These are phyloP conservation scores for Cercospora janseana DNA, from an alignment of 2,329 filamentous ascomycete genomes.

Conservation along the genomic window DNA sequence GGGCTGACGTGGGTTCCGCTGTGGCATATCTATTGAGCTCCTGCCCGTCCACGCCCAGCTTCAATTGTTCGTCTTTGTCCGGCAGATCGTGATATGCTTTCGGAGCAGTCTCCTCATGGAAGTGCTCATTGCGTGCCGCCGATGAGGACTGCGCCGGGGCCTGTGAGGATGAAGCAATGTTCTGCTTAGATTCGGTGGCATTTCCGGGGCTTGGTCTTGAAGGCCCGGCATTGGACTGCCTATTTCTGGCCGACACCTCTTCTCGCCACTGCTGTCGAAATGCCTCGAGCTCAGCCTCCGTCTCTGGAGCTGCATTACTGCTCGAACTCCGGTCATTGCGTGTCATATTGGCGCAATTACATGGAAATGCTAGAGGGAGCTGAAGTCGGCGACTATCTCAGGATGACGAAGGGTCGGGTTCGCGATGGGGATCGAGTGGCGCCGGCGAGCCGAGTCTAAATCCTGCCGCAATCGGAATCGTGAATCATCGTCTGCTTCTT, in stretches of 20 bases:
- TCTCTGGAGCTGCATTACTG: conserved; percentile 27
- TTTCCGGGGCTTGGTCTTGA: conserved; percentile 3
- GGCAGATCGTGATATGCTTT: conserved; percentile 48
- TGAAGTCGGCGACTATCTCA: not conserved
- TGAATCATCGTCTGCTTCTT: conserved; percentile 12
- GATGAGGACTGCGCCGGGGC: conserved; percentile 24
- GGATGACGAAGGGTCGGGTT: not conserved
- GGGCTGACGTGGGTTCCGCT: conserved; percentile 66
- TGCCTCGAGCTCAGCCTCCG: conserved; percentile 70
- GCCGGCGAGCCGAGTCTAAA: no score
- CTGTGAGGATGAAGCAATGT: conserved; percentile 1
- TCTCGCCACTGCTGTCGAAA: conserved; percentile 85
- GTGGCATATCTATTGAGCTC: conserved; percentile 37
- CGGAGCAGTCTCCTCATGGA: conserved; percentile 43
- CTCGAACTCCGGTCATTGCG: conserved; percentile 7
- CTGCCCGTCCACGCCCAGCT: conserved; percentile 43
- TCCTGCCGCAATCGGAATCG: conserved; percentile 13
- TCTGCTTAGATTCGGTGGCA: conserved; percentile 7
- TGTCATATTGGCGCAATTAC: conserved; percentile 14
- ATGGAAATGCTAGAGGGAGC: not conserved
- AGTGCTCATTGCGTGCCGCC: conserved; percentile 35
- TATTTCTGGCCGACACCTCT: conserved; percentile 63
- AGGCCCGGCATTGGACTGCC: conserved; percentile 24
- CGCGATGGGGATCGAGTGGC: conserved; percentile 3
- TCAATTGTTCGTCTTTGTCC: conserved; percentile 46